A percentile compares a stretch with the other conserved stretches of the same genome.
Evolutionary conservation across 768 basidiomycete species (phyloP).

Genomic region (Phaffia tasmanica): DNA sequence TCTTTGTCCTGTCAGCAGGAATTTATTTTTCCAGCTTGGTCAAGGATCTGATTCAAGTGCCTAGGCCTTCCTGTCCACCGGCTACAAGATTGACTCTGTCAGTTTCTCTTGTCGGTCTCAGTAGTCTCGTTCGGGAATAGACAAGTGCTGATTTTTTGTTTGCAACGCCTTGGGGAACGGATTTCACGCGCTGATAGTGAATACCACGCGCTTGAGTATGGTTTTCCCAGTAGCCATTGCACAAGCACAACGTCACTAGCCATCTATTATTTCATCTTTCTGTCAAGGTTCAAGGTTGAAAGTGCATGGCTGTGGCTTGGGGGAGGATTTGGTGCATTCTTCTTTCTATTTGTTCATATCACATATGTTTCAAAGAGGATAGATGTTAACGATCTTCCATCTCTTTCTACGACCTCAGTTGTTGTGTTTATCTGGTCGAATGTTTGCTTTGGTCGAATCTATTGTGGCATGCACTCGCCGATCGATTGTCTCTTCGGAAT

Average conservation of each 20-base stretch:
- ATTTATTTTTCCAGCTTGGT: slow-evolving; percentile 77
- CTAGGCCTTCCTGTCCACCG: slow-evolving; percentile 80
- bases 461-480: slow-evolving; percentile 81
- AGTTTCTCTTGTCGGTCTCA: slow-evolving; percentile 33
- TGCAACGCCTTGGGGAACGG: background rate
- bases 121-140: no score
- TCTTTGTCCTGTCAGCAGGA: slow-evolving; percentile 61
- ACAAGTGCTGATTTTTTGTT: background rate
- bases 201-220: slow-evolving; percentile 52
- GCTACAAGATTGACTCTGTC: slow-evolving; percentile 68
- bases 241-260: slow-evolving; percentile 80
- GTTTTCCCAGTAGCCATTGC: slow-evolving; percentile 91
- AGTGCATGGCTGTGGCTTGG: slow-evolving; percentile 28
- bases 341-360: background rate
- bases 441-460: slow-evolving; percentile 51
- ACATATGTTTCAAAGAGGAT: background rate
- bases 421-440: slow-evolving; percentile 38
- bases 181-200: slow-evolving; percentile 4
- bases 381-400: background rate
- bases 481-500: slow-evolving; percentile 35
- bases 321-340: slow-evolving; percentile 18
- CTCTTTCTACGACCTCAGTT: slow-evolving; percentile 11
- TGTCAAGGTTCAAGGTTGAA: slow-evolving; percentile 6
- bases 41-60: slow-evolving; percentile 76
- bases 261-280: slow-evolving; percentile 50